phyloP scores from a whole-genome alignment of 108 stramenopile species.

The Skeletonema marinoi region DNA sequence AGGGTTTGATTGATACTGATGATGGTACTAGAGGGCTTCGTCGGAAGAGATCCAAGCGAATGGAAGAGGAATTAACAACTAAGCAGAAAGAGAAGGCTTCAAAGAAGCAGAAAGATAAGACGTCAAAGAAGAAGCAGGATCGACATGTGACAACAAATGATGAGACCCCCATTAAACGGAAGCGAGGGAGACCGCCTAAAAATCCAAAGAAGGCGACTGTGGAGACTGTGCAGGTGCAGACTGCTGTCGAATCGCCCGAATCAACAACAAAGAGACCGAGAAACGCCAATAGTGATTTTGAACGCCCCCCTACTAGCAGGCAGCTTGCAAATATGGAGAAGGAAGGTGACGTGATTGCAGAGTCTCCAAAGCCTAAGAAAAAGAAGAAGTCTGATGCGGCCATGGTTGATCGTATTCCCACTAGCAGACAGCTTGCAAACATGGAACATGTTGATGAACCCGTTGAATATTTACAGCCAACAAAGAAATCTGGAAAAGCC shows the following conservation, averaged over 20 bases:
- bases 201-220: not conserved
- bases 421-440: constrained; percentile 6
- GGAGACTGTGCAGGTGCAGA: not conserved
- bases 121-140: not conserved
- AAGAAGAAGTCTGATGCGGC: constrained; percentile 1
- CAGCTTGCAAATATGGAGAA: constrained; percentile 10
- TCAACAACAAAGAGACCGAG: constrained; percentile 16
- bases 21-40: constrained; percentile 11
- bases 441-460: not conserved
- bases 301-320: not conserved
- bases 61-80: not conserved
- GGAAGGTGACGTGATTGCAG: not conserved
- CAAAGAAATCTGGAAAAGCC: constrained; percentile 9
- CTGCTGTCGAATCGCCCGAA: not conserved
- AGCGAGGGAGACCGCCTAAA: constrained; percentile 12
- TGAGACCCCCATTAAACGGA: constrained; percentile 38
- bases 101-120: not conserved
- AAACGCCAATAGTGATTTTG: not conserved
- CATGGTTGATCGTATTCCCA: not conserved
- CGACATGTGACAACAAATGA: not conserved
- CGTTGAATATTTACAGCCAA: not conserved
- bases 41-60: not conserved
- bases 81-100: not conserved
- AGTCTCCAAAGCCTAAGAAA: constrained; percentile 5
- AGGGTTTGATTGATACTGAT: constrained; percentile 60